Base-by-base conservation (phyloP, 2,329 filamentous ascomycete species). In the Didymella glomerata region DNA sequence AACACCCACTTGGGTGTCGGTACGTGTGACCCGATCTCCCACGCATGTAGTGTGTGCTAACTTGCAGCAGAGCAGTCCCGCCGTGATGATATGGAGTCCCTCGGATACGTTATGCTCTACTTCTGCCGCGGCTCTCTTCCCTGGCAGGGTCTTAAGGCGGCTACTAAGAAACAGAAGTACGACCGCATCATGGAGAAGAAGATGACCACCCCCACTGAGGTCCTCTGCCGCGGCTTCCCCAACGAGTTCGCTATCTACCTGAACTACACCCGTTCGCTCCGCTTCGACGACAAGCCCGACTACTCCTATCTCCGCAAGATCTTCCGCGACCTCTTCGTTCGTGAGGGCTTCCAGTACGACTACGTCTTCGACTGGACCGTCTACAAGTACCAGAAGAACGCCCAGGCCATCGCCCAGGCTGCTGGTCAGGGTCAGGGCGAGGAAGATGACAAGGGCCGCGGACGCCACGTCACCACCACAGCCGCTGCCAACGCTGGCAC, bases 161-260 rank as follows among this genome's bases (percentile, higher is more conserved):
- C 94, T 71, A 97, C 93, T 68, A 97, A 97, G 89, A 97, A 97
- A 89, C 94, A 98, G 84, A 99, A 99, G 85, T 98, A 99, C 78
- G 95, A 99, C 82, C 89, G 94, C 67, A 99, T 99, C 83, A 98
- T 98, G 94, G 95, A 99, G 86, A 99, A 99, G 90, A 99, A 99
- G 92, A 98, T 98, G 95, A 99, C 95, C 14, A 99, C 95, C 3
- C 93, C 95, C 9, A 98, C 94, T 71, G 94, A 99, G 82, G 93
- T 97, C 48, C 91, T 99, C 48, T 99, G 95, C 89, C 93, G 94
- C 79, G 95, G 95, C 69, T 98, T 99, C 85, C 95, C 95, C 72
- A 97, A 98, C 80, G 95, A 99, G 83, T 99, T 99, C 73, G 93
- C 94, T 83, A 98, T 98, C 80, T 99, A 99, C 81, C 87, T 99